These are phyloP conservation scores for Stellera chamaejasme DNA, from an alignment of 345 rosid genomes.

Conservation along the genomic window DNA sequence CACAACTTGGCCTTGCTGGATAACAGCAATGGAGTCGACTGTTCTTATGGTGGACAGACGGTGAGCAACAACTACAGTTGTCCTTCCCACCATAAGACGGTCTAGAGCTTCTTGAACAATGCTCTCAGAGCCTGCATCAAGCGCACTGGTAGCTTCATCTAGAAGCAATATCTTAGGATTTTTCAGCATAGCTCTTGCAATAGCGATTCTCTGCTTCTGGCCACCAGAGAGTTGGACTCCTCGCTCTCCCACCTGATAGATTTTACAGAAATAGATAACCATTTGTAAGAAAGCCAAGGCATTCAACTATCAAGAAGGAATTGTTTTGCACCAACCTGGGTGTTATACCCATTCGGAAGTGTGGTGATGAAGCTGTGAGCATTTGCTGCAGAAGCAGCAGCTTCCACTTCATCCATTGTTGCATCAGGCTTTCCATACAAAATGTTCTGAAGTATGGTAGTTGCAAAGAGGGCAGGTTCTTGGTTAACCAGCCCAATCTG, in stretches of 20 bases:
- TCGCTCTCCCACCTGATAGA: conserved; percentile 82
- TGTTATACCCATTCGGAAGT: conserved; percentile 92
- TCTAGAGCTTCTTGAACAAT: conserved; percentile 98
- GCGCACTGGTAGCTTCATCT: conserved; percentile 99
- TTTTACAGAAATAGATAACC: background rate
- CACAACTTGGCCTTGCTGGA: conserved; percentile 96
- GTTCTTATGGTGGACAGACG: conserved; percentile 93
- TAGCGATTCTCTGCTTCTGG: conserved; percentile 96
- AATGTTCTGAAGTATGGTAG: conserved; percentile 89
- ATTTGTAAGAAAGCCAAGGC: background rate
- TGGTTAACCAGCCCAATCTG: conserved; percentile 97
- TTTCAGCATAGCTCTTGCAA: conserved; percentile 97
- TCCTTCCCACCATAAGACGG: conserved; percentile 95
- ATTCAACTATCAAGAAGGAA: background rate
- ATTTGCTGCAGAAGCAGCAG: conserved; percentile 86
- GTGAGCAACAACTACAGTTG: conserved; percentile 96
- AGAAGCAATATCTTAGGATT: conserved; percentile 91
- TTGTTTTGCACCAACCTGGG: conserved; percentile 51
- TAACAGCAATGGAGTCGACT: conserved; percentile 88
- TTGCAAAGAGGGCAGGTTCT: conserved; percentile 97
- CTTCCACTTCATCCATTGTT: conserved; percentile 86
- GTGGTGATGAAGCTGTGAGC: conserved; percentile 88
- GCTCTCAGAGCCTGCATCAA: conserved; percentile 96
- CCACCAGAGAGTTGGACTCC: conserved; percentile 99
- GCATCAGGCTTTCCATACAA: conserved; percentile 90